Base-by-base conservation (phyloP, 176 grass and related monocot species). In the Triticum dicoccoides region DNA sequence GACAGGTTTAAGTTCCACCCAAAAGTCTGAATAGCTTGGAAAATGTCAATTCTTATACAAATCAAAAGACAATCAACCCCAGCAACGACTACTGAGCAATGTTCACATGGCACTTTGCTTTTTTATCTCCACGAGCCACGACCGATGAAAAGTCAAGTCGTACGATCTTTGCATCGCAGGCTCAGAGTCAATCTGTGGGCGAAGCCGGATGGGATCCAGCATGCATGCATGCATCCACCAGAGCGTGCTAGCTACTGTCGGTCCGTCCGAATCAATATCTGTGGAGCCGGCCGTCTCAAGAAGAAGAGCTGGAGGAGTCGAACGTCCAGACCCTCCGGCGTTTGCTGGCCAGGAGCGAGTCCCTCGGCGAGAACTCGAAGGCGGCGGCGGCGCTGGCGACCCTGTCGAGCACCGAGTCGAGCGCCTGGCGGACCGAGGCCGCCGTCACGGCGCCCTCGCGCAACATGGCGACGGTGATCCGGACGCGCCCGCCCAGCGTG, bases 271-370 rank as follows among this genome's bases (percentile, higher is more conserved):
- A 47, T 45, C 42, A 42, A 42, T 42, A 0, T 45, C 3, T 4
- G 11, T 45, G 14, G 14, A 6, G 0, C 51, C 0, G 51, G 5
- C 51, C 5, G 51, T 14, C 7, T 58, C 34, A 94, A 18, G 89
- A 96, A 52, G 94, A 99, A 9, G 90, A 99, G 62, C 83, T 91
- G 0, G 97, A 99, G 39, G 85, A 97, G 41, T 94, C 92, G 61
- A 93, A 95, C 7, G 83, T 75, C 1, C 83, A 87, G 79, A 93
- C 73, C 83, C 89, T 89, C 41, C 82, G 82, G 18, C 92, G 90
- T 44, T 99, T 99, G 87, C 34, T 91, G 30, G 1, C 2, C 34
- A 93, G 82, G 12, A 96, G 88, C 17, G 90, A 89, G 4, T 69
- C 37, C 77, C 92, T 85, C 0, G 92, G 94, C 67, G 90, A 63